phyloP scores from a whole-genome alignment of 176 grass and related monocot genomes.

The Puccinellia tenuiflora region DNA sequence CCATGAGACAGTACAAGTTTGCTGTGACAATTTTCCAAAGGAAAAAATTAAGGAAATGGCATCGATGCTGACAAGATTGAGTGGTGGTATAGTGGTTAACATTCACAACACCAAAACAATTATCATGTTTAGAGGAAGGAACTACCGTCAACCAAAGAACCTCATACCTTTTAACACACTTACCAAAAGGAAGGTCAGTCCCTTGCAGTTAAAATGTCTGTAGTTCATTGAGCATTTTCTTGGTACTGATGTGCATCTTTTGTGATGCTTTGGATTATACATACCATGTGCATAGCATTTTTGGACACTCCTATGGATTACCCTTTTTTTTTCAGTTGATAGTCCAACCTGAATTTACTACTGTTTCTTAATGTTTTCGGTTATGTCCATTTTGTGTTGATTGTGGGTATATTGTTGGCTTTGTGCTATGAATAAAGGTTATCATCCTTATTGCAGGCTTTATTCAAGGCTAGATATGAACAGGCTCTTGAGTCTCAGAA shows the following conservation, averaged over 20 bases:
- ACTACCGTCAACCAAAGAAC: slow-evolving; percentile 97
- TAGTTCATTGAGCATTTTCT: neutral
- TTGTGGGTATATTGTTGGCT: slow-evolving; percentile 19
- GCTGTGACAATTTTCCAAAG: slow-evolving; percentile 91
- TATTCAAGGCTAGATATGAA: slow-evolving; percentile 98
- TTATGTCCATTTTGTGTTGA: slow-evolving; percentile 1
- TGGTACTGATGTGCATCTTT: neutral
- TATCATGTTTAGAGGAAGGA: slow-evolving; percentile 97
- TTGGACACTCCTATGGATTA: neutral
- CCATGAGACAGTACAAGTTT: slow-evolving; percentile 95
- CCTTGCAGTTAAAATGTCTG: neutral
- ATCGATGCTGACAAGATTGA: slow-evolving; percentile 85
- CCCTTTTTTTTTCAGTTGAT: neutral
- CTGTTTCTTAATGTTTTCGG: neutral
- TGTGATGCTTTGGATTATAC: neutral
- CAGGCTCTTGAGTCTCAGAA: slow-evolving; percentile 97
- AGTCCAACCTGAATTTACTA: neutral
- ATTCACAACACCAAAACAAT: slow-evolving; percentile 95
- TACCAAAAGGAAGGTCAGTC: slow-evolving; percentile 91
- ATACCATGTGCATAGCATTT: neutral
- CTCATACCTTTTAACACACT: slow-evolving; percentile 97
- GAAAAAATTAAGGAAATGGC: slow-evolving; percentile 99
- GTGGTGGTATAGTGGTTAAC: slow-evolving; percentile 96
- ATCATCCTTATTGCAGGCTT: slow-evolving; percentile 49
- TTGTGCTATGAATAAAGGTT: neutral